Base-by-base conservation (phyloP, 805 yeast genomes). In the Lipomyces yamadae region DNA sequence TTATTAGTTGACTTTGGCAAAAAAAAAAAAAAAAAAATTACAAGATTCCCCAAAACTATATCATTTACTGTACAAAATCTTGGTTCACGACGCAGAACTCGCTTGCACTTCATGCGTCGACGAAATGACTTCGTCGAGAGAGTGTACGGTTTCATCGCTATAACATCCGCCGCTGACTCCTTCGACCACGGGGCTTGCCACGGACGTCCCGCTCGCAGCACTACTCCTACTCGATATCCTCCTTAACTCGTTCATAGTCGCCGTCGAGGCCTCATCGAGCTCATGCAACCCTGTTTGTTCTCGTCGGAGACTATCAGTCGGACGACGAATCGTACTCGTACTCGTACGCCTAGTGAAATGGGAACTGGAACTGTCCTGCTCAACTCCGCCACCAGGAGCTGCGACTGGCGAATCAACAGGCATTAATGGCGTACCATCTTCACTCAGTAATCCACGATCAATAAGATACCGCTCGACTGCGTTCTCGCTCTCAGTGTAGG, bases 381-480 rank as follows among this genome's bases (percentile, higher is more conserved):
- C 56, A 15, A 24, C 11, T 11, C 34, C 54, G 24, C 50, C 56
- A n/a, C 24, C 57, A 15, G 29, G 18, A 29, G 66, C 48, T 39
- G 2, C 30, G 33, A 56, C 64, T 6, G 59, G 56, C 18, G 70
- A 65, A 11, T 58, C 61, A 8, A 52, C 33, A 8, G 68, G 56
- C 62, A 63, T 33, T 8, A 63, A 29, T 50, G 70, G 68, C 53
- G 70, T 48, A 33, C 71, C 71, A 35, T 68, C 71, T 35, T 63
- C 65, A 4, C 59, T 8, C 33, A 68, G 56, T 45, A 68, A 50
- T 11, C 71, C 71, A 32, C 71, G 64, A 32, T 66, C 71, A 53
- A 68, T 67, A 56, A 68, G 58, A 55, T 63, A 66, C 56, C 70
- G 58, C 63, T 66, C 71, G 39, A 68, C 71, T 56, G 71, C 71